Evolutionary conservation across 805 yeast species (phyloP).

Genomic region (Candida ficus): DNA sequence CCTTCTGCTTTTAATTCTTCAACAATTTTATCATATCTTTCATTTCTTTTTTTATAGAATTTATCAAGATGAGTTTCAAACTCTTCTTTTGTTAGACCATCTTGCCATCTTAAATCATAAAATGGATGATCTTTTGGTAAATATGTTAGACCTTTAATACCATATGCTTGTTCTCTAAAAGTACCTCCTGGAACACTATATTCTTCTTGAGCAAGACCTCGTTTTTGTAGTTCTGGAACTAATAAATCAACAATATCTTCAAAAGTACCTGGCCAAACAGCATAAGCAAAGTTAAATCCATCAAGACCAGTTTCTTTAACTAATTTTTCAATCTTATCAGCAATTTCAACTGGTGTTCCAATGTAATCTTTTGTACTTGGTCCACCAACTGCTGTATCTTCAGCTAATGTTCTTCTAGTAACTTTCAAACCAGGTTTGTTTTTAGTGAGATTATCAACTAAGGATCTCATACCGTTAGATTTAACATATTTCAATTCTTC

Average conservation of each 20-base stretch:
- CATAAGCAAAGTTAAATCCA: constrained; percentile 37
- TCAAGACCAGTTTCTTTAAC: constrained; percentile 34
- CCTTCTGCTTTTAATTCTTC: not conserved
- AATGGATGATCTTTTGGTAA: too few relatives aligned
- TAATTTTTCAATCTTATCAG: constrained; percentile 36
- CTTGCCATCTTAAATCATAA: too few relatives aligned
- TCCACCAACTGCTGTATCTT: not conserved
- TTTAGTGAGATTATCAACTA: too few relatives aligned
- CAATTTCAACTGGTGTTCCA: constrained; percentile 35
- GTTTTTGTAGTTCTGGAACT: constrained; percentile 32
- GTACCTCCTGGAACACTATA: constrained; percentile 27
- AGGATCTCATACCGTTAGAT: too few relatives aligned
- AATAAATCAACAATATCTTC: constrained; percentile 34
- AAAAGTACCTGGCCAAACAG: constrained; percentile 34
- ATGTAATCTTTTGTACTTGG: not conserved
- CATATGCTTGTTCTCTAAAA: constrained; percentile 30
- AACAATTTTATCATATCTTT: constrained; percentile 10
- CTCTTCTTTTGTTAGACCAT: too few relatives aligned
- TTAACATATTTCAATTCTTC: too few relatives aligned
- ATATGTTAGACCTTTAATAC: too few relatives aligned
- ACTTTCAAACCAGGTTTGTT: not conserved
- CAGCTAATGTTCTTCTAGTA: too few relatives aligned
- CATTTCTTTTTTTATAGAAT: constrained; percentile 9
- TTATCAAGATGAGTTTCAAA: too few relatives aligned
- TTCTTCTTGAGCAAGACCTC: constrained; percentile 32